Evolutionary conservation across 345 rosid genomes (phyloP), one percentile per base, ranked within the genome.

Genomic region (Erysimum cheiranthoides): DNA sequence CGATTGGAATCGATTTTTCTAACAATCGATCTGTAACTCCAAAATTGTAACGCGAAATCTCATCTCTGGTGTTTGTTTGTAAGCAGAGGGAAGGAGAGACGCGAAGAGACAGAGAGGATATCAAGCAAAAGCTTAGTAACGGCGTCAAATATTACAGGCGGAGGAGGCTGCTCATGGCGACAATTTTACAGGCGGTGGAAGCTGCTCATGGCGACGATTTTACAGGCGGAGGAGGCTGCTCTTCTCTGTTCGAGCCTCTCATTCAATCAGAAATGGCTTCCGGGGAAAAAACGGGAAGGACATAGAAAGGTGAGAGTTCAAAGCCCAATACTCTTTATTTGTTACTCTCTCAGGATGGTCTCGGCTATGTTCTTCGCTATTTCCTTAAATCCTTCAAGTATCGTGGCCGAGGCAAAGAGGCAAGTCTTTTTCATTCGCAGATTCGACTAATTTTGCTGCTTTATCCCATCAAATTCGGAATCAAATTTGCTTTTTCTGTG

Each of bases 361-460:
- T 95, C 39, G 97, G 93, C 17, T 92, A 85, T 46, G 81, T 92
- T 74, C 97, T 95, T 35, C 93, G 93, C 31, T 85, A 92, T 78
- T 95, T 92, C 39, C 97, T 97, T 79, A 82, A 84, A 70, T 79
- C 88, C 75, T 92, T 95, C 82, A 95, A 78, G 81, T 89, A 72
- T 69, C 86, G 85, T 5, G 93, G 97, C 68, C 91, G 89, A 16
- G 92, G 97, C n/a, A 88, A 85, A 66, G 99, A 92, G 99, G 98
- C 82, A 62, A 70, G 76, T 59, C 65, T 18, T 10, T 43, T 35
- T 32, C 25, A n/a, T 25, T 31, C 14, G 8, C 16, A n/a, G 59
- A 28, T 45, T 30, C 53, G 9, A 2, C 50, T 32, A 43, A 38
- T 56, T 1, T 47, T 21, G 25, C 25, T 21, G 25, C 25, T 21